Conservation (phyloP, 129 eudicot genomes). For the Oenanthe sinensis region DNA sequence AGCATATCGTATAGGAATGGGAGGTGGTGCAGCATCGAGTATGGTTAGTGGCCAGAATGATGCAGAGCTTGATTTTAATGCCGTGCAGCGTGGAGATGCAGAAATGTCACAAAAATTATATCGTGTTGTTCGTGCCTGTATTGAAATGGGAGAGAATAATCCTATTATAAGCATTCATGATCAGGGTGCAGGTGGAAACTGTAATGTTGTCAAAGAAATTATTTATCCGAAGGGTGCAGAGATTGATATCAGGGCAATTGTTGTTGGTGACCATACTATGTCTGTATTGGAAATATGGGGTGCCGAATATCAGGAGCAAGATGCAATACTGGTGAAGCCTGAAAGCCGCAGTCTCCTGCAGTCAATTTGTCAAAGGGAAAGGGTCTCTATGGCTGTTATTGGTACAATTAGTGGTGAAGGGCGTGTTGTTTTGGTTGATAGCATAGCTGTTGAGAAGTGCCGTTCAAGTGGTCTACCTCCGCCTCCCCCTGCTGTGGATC, state of each 20-base stretch:
- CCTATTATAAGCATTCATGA: constrained; percentile 90
- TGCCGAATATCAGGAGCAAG: constrained; percentile 94
- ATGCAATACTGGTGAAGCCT: constrained; percentile 81
- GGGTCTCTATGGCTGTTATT: constrained; percentile 84
- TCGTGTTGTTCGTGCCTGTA: constrained; percentile 90
- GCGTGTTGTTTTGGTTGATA: constrained; percentile 48
- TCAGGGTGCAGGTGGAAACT: constrained; percentile 98
- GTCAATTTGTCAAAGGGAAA: constrained; percentile 74
- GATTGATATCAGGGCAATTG: constrained; percentile 82
- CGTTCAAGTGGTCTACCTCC: constrained; percentile 37
- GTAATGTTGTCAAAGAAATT: constrained; percentile 92
- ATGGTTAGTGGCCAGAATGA: constrained; percentile 96
- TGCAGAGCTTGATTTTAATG: constrained; percentile 86
- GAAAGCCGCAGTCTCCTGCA: constrained; percentile 60
- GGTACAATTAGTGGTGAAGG: constrained; percentile 81
- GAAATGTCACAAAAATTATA: constrained; percentile 91
- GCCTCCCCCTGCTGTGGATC: constrained; percentile 83
- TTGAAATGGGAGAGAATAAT: constrained; percentile 85
- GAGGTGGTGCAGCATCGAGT: constrained; percentile 98
- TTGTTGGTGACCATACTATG: constrained; percentile 92
- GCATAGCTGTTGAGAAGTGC: constrained; percentile 42
- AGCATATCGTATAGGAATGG: constrained; percentile 95
- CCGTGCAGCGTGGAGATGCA: constrained; percentile 98
- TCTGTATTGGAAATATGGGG: constrained; percentile 98
- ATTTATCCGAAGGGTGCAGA: constrained; percentile 84